phyloP scores from a whole-genome alignment of 139 green algal genomes.

The Eudorina sp. region DNA sequence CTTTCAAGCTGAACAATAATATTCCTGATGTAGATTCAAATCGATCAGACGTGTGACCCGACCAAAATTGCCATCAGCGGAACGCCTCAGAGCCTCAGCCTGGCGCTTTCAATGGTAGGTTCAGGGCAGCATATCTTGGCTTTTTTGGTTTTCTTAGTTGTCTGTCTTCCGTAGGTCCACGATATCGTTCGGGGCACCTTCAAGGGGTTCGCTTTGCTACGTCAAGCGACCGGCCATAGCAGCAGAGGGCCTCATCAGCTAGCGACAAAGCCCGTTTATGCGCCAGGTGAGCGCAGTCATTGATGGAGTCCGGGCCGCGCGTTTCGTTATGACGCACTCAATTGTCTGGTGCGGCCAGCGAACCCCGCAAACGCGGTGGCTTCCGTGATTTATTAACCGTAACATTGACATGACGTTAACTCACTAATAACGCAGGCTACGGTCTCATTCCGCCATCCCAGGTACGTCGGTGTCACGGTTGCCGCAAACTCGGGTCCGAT shows the following conservation, averaged over 20 bases:
- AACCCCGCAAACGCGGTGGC: too few relatives aligned
- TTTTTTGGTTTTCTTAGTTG: not conserved
- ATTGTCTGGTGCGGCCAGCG: too few relatives aligned
- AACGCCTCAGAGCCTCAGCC: slow-evolving; percentile 57
- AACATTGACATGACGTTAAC: too few relatives aligned
- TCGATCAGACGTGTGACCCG: slow-evolving; percentile 28
- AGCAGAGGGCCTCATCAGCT: not conserved
- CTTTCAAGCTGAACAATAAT: too few relatives aligned
- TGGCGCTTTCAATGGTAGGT: slow-evolving; percentile 62
- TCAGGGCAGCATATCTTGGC: not conserved
- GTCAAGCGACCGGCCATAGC: slow-evolving; percentile 62
- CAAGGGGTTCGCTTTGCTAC: slow-evolving; percentile 78
- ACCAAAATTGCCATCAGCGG: slow-evolving; percentile 69
- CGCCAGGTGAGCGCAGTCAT: slow-evolving; percentile 42
- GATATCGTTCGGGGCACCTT: slow-evolving; percentile 79
- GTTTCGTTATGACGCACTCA: too few relatives aligned
- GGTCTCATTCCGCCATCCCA: slow-evolving; percentile 76
- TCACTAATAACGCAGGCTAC: slow-evolving; percentile 69
- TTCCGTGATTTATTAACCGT: too few relatives aligned
- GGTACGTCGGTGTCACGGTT: too few relatives aligned
- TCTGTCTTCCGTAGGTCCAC: slow-evolving; percentile 40
- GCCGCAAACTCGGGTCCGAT: too few relatives aligned
- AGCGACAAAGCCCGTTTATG: slow-evolving; percentile 18
- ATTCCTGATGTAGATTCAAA: slow-evolving; percentile 40
- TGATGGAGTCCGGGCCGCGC: too few relatives aligned